These are phyloP conservation scores for Candida tunisiensis DNA, from an alignment of 1,139 yeast species.

Conservation along the genomic window DNA sequence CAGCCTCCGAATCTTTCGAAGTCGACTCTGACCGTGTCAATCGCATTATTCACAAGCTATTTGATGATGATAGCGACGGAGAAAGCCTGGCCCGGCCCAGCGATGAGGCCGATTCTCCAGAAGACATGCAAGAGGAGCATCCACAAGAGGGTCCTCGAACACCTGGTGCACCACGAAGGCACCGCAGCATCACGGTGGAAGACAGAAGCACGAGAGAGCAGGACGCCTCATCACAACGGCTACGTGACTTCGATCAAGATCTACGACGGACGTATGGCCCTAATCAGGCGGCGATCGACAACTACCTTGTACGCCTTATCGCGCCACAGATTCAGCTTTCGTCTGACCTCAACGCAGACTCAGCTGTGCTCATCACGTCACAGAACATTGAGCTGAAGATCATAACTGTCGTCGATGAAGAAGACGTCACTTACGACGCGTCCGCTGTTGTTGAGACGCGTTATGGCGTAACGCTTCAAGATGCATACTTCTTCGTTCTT, in stretches of 20 bases:
- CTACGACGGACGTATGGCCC: no score
- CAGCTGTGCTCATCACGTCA: conserved; percentile 55
- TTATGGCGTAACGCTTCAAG: conserved; percentile 47
- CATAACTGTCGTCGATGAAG: conserved; percentile 34
- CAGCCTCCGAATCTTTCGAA: no score
- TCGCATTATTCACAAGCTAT: conserved; percentile 5
- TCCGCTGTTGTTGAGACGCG: conserved; percentile 48
- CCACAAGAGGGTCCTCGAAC: no score
- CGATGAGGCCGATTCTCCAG: no score
- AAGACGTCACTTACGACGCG: conserved; percentile 29
- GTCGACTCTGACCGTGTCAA: conserved; percentile 1
- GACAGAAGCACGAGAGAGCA: no score
- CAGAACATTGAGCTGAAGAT: conserved; percentile 57
- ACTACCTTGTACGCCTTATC: conserved; percentile 51
- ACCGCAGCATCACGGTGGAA: no score
- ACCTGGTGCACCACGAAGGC: no score
- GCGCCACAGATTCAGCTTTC: conserved; percentile 81
- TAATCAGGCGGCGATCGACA: conserved; percentile 20
- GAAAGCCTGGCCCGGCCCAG: conserved; percentile 4
- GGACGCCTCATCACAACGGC: no score
- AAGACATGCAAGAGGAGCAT: no score
- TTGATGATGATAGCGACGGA: conserved; percentile 2
- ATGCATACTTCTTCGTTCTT: conserved; percentile 58
- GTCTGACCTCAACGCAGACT: conserved; percentile 43
- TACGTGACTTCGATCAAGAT: no score